Base-by-base conservation (phyloP, 1,284 basidiomycete species). In the Singerocomus inundabilis region DNA sequence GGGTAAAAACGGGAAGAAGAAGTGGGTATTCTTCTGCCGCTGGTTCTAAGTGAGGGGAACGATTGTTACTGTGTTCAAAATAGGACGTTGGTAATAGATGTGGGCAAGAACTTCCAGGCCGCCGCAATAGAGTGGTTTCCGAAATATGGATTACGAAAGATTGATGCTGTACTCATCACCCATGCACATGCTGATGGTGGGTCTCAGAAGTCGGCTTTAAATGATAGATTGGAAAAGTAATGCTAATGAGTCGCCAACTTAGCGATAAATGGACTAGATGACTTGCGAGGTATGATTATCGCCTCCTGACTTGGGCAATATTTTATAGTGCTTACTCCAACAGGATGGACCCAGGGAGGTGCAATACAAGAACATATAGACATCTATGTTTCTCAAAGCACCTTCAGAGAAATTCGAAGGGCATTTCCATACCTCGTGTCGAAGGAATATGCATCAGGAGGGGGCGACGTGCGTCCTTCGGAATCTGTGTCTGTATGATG, bases 201-300 rank as follows among this genome's bases (percentile, higher is more conserved):
- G 78, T 67, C 37, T 52, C n/a, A n/a, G n/a, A n/a, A 35, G 18
- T 18, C 15, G 18, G 25, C 40, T 39, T 42, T 30, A 12, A 36
- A 30, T 12, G 16, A 13, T 36, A 30, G 30, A 30, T 40, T 51
- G 40, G 33, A 12, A 8, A 34, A 21, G 11, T 21, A 52, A 38
- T 37, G 18, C 36, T 48, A 28, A 62, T 45, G n/a, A 4, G 41
- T 46, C 53, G 42, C 40, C 37, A 28, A 41, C 49, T 16, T 34
- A 88, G 89, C 89, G 12, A 88, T 90, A 74, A 90, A 91, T 60
- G 90, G 90, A 5, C 63, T 92, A 49, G 89, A 92, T 68, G 90
- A 92, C 64, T 72, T 92, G 31, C 74, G 89, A 75, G 84, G 87
- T 85, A n/a, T n/a, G 56, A 53, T 70, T 37, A 28, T 44, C 26